Conservation (phyloP, 805 yeast species). For the Jamesozyma jinghongensis region DNA sequence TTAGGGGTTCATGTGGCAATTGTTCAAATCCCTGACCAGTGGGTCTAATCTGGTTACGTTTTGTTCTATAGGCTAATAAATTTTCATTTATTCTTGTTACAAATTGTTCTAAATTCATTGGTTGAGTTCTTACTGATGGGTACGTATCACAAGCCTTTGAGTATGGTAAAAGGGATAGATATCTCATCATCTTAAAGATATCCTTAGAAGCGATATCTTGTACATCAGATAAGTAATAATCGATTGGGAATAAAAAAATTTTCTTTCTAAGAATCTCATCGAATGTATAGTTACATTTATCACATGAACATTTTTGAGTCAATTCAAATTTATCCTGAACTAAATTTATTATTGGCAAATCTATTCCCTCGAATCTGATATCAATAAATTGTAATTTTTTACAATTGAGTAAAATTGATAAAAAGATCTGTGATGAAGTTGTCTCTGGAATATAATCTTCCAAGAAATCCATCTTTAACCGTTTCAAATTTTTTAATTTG, state of each 20-base stretch:
- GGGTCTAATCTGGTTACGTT: slow-evolving; percentile 14
- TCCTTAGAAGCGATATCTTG: slow-evolving; percentile 29
- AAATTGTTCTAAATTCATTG: slow-evolving; percentile 30
- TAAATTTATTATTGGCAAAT: slow-evolving; percentile 24
- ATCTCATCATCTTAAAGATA: slow-evolving; percentile 31
- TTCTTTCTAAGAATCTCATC: slow-evolving; percentile 27
- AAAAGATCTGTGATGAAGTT: slow-evolving; percentile 27
- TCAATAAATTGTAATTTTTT: slow-evolving; percentile 33
- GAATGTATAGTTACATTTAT: slow-evolving; percentile 24
- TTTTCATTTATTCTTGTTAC: slow-evolving; percentile 22
- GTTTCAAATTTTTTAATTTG: slow-evolving; percentile 25
- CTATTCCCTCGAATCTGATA: slow-evolving; percentile 30
- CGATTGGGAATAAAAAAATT: slow-evolving; percentile 27
- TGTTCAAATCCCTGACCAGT: slow-evolving; percentile 6
- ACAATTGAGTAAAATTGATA: slow-evolving; percentile 29
- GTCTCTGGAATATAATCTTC: slow-evolving; percentile 30
- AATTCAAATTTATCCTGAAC: slow-evolving; percentile 21
- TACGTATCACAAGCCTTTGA: slow-evolving; percentile 37
- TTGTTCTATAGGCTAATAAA: slow-evolving; percentile 18
- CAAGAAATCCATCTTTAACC: slow-evolving; percentile 35
- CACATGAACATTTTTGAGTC: slow-evolving; percentile 28
- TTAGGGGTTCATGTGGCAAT: slow-evolving; percentile 26
- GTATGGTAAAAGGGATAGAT: slow-evolving; percentile 32
- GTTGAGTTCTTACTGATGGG: slow-evolving; percentile 36
- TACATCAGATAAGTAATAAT: slow-evolving; percentile 19